Conservation (phyloP, 2,329 filamentous ascomycete genomes). For the Colletotrichum kahawae region DNA sequence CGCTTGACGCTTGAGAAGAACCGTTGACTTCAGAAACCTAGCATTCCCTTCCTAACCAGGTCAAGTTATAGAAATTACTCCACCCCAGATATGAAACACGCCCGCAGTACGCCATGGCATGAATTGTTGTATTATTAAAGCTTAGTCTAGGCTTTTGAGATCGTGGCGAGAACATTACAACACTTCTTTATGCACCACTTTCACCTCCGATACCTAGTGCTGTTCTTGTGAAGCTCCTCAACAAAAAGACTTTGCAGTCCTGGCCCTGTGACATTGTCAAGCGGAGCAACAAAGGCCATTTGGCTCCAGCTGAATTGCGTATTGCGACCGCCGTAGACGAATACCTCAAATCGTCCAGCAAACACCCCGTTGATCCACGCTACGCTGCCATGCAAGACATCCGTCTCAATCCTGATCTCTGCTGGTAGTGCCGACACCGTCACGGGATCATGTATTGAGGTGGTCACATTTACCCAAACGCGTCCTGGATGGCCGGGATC, state of each 20-base stretch:
- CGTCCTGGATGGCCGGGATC: slow-evolving; percentile 52
- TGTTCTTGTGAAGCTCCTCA: not conserved
- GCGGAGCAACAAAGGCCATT: slow-evolving; percentile 60
- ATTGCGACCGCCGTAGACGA: slow-evolving; percentile 58
- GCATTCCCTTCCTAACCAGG: not conserved
- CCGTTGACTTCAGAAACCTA: not conserved
- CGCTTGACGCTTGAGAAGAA: not conserved
- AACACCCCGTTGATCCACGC: slow-evolving; percentile 53
- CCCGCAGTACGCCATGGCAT: too few relatives aligned
- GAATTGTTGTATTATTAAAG: not conserved
- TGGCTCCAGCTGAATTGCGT: slow-evolving; percentile 58
- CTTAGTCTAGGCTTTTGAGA: not conserved
- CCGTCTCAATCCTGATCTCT: slow-evolving; percentile 46
- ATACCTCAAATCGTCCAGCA: slow-evolving; percentile 57
- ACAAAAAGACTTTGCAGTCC: not conserved
- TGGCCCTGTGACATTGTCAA: slow-evolving; percentile 30
- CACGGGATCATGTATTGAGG: slow-evolving; percentile 48
- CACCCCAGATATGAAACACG: not conserved
- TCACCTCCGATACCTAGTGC: not conserved
- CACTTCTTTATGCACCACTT: not conserved
- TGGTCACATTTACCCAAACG: slow-evolving; percentile 55
- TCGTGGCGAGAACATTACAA: not conserved
- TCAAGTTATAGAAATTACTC: not conserved
- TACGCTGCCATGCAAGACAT: slow-evolving; percentile 49
- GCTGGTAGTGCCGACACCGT: slow-evolving; percentile 33